phyloP scores from a whole-genome alignment of 768 basidiomycete species.

The Russula virescens region DNA sequence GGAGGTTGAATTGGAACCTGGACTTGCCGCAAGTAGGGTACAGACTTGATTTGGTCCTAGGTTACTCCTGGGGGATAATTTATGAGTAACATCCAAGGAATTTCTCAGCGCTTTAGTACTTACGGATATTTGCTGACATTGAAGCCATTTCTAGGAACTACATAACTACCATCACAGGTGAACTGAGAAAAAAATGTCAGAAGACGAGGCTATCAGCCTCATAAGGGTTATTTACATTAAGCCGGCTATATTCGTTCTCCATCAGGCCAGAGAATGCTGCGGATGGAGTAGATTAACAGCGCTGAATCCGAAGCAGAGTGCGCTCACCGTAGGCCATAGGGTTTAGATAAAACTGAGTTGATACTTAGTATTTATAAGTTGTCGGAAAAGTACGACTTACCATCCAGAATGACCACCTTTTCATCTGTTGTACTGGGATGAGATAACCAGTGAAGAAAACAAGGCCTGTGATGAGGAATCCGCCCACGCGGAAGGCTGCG shows the following conservation, averaged over 20 bases:
- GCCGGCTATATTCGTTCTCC: conserved; percentile 81
- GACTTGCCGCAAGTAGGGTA: conserved; percentile 60
- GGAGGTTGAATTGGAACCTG: conserved; percentile 49
- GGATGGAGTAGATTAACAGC: neutral
- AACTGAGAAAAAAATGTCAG: conserved; percentile 35
- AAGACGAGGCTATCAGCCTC: neutral
- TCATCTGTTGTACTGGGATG: conserved; percentile 63
- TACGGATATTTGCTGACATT: conserved; percentile 58
- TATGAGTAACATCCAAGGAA: neutral
- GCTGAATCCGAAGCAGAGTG: neutral
- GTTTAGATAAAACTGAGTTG: conserved; percentile 65
- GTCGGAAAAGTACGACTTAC: conserved; percentile 35
- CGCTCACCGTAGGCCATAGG: conserved; percentile 62
- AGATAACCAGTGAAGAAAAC: conserved; percentile 67
- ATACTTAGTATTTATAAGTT: neutral
- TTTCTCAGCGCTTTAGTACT: conserved; percentile 30
- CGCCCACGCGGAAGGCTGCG: conserved; percentile 47
- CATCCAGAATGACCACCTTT: conserved; percentile 83
- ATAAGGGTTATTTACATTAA: conserved; percentile 39
- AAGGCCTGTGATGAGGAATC: conserved; percentile 73
- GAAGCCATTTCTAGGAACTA: conserved; percentile 60
- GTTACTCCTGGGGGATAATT: conserved; percentile 29
- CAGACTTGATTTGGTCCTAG: conserved; percentile 71
- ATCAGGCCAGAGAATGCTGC: conserved; percentile 69
- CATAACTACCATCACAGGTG: conserved; percentile 56